Percentiles rank a stretch among this genome's conserved stretches.
Evolutionary conservation across 1,139 yeast species (phyloP).

Genomic region (Saccharomyces hybrid): DNA sequence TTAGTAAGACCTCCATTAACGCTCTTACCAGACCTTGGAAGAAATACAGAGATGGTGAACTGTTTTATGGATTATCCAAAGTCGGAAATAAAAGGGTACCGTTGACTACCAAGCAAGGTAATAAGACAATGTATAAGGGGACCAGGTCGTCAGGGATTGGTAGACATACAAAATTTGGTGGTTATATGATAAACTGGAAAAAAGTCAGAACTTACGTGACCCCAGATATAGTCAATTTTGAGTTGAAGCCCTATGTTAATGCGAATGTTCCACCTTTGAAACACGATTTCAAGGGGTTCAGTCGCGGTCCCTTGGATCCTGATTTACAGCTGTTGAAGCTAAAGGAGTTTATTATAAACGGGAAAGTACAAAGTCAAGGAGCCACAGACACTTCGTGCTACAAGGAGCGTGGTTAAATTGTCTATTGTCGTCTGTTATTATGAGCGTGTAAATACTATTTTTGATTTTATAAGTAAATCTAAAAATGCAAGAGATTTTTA

Average conservation of each 20-base stretch:
- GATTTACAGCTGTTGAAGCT: conserved; percentile 65
- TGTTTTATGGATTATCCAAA: conserved; percentile 72
- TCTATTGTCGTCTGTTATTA: background rate
- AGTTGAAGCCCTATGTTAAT: conserved; percentile 68
- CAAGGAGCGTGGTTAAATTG: conserved; percentile 25
- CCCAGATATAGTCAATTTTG: conserved; percentile 47
- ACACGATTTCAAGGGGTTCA: conserved; percentile 62
- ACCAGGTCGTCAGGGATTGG: conserved; percentile 95
- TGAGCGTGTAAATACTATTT: conserved; percentile 3
- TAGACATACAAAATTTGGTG: conserved; percentile 62
- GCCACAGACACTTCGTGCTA: conserved; percentile 26
- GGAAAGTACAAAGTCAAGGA: conserved; percentile 33
- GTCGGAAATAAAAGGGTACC: conserved; percentile 80
- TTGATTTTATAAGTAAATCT: background rate
- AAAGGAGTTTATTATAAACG: conserved; percentile 67
- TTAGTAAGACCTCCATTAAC: background rate
- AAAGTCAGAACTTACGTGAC: conserved; percentile 88
- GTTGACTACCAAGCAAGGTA: conserved; percentile 87
- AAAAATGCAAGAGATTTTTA: background rate
- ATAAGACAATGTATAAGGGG: conserved; percentile 90
- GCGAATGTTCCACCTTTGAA: conserved; percentile 61
- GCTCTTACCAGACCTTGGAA: conserved; percentile 80
- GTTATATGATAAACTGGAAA: conserved; percentile 69
- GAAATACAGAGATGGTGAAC: conserved; percentile 70
- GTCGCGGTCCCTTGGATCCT: conserved; percentile 67